Evolutionary conservation across 78 protist genomes (phyloP), one percentile per base, ranked within the genome.

Genomic region (Diacronema lutheri): DNA sequence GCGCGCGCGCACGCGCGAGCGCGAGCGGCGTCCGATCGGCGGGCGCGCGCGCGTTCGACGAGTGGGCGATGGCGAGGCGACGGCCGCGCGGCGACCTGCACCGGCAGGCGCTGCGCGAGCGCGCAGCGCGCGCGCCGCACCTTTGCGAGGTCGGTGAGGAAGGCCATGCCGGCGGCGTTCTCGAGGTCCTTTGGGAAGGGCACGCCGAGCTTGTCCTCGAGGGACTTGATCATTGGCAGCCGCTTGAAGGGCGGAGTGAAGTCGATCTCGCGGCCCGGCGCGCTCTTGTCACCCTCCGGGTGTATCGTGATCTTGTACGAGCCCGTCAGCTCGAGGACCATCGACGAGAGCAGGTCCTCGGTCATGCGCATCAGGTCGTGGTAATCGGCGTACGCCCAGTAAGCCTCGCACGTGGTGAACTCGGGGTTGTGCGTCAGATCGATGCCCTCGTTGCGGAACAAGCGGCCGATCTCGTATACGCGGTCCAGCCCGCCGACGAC

Each of bases 361-460:
- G 99, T 97, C 80, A 97, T 31, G 11, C 50, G 44, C 94, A 98
- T 96, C 80, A 99, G 94, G 86, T 98, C 99, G 84, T 98, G 86
- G 95, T 98, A 99, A 91, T 99, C 99, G 31, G 96, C 98, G 87
- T 98, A 41, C 25, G 81, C 64, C 86, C 86, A 93, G 92, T 99
- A 99, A 92, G 95, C 96, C 87, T 99, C 99, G 90, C 97, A 94
- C 19, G 99, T 92, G n/a, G 99, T 98, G 93, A 99, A 99, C 89
- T 99, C 99, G 60, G 99, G 99, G 93, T 98, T 98, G 92, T 98
- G 99, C 29, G 99, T 98, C 85, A 93, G 84, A 83, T 98, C 99
- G 55, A 98, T 97, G 37, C 97, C 97, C 10, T 98, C 99, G 92
- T 99, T 99, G 68, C 99, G 92, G 95, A 98, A 99, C 87, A 95